A percentile compares a stretch with the other conserved stretches of the same genome.
Evolutionary conservation across 805 yeast genomes (phyloP).

Genomic region (Candida nanaspora): DNA sequence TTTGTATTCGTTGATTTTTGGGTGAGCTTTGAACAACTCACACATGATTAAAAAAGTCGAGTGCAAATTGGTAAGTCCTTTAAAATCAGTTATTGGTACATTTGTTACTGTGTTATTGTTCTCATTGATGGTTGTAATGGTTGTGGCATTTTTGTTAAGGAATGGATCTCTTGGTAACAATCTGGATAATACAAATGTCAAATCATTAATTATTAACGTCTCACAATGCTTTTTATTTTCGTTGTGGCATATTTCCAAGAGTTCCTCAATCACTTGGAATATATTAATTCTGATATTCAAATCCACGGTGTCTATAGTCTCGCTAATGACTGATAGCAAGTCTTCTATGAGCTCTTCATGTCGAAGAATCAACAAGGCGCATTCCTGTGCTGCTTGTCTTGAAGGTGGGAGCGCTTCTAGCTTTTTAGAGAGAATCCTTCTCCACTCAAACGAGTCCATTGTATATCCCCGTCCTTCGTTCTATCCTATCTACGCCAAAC

Average conservation of each 20-base stretch:
- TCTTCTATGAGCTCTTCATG: slow-evolving; percentile 59
- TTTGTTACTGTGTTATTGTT: too few relatives aligned
- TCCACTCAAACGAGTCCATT: slow-evolving; percentile 89
- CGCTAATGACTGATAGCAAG: slow-evolving; percentile 59
- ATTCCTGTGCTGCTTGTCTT: slow-evolving; percentile 38
- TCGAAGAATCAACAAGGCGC: slow-evolving; percentile 50
- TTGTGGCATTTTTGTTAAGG: background rate
- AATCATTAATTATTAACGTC: slow-evolving; percentile 22
- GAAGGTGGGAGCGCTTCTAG: slow-evolving; percentile 63
- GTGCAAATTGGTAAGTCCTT: slow-evolving; percentile 22
- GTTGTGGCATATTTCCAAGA: slow-evolving; percentile 33
- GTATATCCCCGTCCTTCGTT: background rate
- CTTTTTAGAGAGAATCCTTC: slow-evolving; percentile 65
- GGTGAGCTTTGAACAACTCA: slow-evolving; percentile 18
- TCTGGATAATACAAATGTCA: slow-evolving; percentile 25
- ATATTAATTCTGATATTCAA: slow-evolving; percentile 59
- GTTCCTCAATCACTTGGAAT: slow-evolving; percentile 62
- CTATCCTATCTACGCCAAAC: too few relatives aligned
- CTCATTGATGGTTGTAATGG: background rate
- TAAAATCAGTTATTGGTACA: background rate
- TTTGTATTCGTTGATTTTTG: slow-evolving; percentile 16
- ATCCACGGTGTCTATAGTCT: slow-evolving; percentile 45
- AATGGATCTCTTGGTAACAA: slow-evolving; percentile 27
- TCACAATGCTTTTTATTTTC: slow-evolving; percentile 10
- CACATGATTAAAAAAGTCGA: slow-evolving; percentile 17